A percentile compares a stretch with the other conserved stretches of the same genome.
Conservation (phyloP, 2,329 filamentous ascomycete species). For the Sarocladium strictum region DNA sequence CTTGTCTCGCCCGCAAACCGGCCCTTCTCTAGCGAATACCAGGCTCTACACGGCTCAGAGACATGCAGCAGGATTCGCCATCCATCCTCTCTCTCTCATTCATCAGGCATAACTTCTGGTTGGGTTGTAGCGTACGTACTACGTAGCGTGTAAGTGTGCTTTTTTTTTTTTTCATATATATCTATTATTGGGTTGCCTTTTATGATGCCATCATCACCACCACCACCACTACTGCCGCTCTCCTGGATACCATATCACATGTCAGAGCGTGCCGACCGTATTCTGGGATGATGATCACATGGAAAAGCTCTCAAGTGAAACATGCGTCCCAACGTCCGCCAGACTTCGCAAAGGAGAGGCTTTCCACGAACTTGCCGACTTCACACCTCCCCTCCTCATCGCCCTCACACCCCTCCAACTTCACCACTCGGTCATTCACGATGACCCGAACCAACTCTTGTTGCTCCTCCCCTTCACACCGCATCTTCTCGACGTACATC, state of each 20-base stretch:
- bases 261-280: not conserved
- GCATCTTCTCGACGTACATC: slow-evolving; percentile 84
- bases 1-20: slow-evolving; percentile 8
- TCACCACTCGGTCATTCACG: slow-evolving; percentile 77
- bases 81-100: not conserved
- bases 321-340: slow-evolving; percentile 73
- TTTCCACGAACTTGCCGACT: slow-evolving; percentile 64
- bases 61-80: slow-evolving; percentile 1
- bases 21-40: slow-evolving; percentile 1
- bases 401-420: slow-evolving; percentile 61
- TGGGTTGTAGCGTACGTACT: too few relatives aligned
- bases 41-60: not conserved
- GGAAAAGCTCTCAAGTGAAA: slow-evolving; percentile 12
- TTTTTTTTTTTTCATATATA: not conserved
- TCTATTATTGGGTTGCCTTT: not conserved
- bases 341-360: slow-evolving; percentile 63
- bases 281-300: not conserved
- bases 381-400: slow-evolving; percentile 67
- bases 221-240: too few relatives aligned
- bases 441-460: slow-evolving; percentile 72
- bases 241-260: slow-evolving; percentile 1
- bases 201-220: slow-evolving; percentile 1
- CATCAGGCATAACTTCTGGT: too few relatives aligned
- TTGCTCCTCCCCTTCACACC: slow-evolving; percentile 43
- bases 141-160: not conserved